Base-by-base conservation (phyloP, 2,329 filamentous ascomycete genomes). In the Arthroderma sp. region DNA sequence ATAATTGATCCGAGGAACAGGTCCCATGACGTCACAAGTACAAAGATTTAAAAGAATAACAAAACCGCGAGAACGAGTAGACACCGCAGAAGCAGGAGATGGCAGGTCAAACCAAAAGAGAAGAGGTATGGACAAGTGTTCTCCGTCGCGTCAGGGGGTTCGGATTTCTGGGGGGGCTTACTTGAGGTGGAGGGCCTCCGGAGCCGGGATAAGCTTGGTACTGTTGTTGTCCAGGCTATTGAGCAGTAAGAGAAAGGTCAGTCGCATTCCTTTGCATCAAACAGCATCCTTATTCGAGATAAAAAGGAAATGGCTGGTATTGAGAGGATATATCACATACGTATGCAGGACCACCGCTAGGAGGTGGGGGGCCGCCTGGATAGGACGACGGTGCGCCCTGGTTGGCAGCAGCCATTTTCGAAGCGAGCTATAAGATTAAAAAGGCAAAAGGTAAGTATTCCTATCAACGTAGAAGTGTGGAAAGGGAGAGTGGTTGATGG, bases 321-420 rank as follows among this genome's bases (percentile, higher is more conserved):
- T 7, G 28, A 31, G 28, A 7, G 4, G 28, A 44, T 60, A 56
- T 38, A 37, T 56, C 57, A 79, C 80, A 77, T 72, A 82, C 80
- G 69, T 81, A 80, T 70, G 74, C 74, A 61, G 67, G 68, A 37
- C 67, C 69, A 63, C 62, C 72, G 61, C 44, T 65, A 61, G 69
- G 53, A 35, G 64, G 60, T 31, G 67, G 65, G 59, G 65, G 66
- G 41, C 62, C 65, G 31, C 62, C 62, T 2, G 62, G 62, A 58
- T 67, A 73, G 60, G 67, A 65, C 38, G 60, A 49, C 21, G 64
- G 69, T 59, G 71, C 68, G 56, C 63, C 68, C 56, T 67, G 64
- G 54, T 65, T 64, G 52, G 68, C 69, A 54, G 74, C 73, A 51
- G 67, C 66, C 52, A 71, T 61, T 62, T 71, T 70, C 13, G 64